phyloP scores from a whole-genome alignment of 148 eudicot species.

The Fagopyrum homotropicum region DNA sequence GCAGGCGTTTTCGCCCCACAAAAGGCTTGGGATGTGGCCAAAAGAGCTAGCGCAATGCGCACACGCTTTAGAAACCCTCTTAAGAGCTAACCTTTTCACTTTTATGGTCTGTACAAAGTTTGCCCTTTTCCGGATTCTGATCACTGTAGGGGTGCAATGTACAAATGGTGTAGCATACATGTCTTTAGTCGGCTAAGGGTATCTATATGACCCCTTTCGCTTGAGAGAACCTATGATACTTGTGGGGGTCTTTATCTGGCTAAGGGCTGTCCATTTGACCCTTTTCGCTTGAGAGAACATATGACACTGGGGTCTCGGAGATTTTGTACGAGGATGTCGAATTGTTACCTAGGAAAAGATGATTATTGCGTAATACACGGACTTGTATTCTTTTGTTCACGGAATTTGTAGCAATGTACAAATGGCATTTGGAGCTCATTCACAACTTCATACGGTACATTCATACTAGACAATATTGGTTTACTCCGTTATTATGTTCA shows the following conservation, averaged over 20 bases:
- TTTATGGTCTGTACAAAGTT: constrained; percentile 3
- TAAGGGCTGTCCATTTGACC: background rate
- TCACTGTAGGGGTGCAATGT: constrained; percentile 1
- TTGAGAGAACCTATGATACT: background rate
- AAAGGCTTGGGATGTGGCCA: constrained; percentile 91
- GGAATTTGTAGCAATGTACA: background rate
- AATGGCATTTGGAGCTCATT: no score
- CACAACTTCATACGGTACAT: no score
- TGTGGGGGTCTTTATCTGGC: background rate
- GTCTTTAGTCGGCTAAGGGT: background rate
- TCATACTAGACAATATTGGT: background rate
- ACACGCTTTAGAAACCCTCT: constrained; percentile 33
- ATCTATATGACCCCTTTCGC: background rate
- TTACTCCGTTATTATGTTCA: background rate
- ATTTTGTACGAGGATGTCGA: background rate
- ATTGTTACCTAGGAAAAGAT: background rate
- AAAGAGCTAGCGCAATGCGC: constrained; percentile 67
- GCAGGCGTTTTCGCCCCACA: constrained; percentile 78
- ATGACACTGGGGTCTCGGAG: background rate
- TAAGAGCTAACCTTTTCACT: constrained; percentile 6
- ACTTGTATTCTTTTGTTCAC: constrained; percentile 5
- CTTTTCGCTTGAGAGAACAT: background rate
- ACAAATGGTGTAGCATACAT: constrained; percentile 12
- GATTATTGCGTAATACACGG: background rate
- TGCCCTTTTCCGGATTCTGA: constrained; percentile 5